Evolutionary conservation across 352 stramenopile species (phyloP), one percentile per base, ranked within the genome.

Genomic region (Globisporangium iwayamae): DNA sequence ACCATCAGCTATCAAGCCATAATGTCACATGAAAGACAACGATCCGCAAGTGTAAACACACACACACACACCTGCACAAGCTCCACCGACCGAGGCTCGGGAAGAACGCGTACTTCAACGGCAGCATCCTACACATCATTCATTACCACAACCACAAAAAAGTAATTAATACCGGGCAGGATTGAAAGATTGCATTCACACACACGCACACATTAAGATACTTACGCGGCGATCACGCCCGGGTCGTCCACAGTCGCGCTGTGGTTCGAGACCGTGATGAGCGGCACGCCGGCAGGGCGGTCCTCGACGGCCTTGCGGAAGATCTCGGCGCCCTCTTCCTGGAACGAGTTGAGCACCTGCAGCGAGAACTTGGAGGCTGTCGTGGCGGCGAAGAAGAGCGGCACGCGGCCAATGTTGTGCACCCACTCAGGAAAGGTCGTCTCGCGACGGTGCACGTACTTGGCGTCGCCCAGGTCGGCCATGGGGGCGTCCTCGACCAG

Each of bases 191-290:
- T 36, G 16, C 5, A 32, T 8, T 43, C 13, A 34, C 20, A 28
- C 11, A 63, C 10, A 69, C 11, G 1, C 2, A 39, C 25, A 45
- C 8, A 4, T 1, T 14, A 8, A 30, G 1, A 43, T 28, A 32
- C n/a, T 11, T 78, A 91, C 83, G 73, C 76, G 6, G 82, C 82
- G 52, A 94, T 71, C 2, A 92, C 64, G 22, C 68, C 83, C 0
- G 86, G 86, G 56, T 94, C 86, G 65, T 94, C 86, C 32, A 94
- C 82, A 5, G 84, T 94, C 10, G 86, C 82, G 56, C 83, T 87
- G 76, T 94, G 86, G 66, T 94, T 94, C 34, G 81, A 92, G 47
- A 94, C 84, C 34, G 86, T 94, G 66, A 94, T 90, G 60, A 94
- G 60, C 32, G 83, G 59, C 43, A 78, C 81, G 43, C 73, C 69